Percentiles rank a stretch among this genome's conserved stretches.
phyloP scores from a whole-genome alignment of 1,284 basidiomycete genomes.

The Testicularia cyperi region DNA sequence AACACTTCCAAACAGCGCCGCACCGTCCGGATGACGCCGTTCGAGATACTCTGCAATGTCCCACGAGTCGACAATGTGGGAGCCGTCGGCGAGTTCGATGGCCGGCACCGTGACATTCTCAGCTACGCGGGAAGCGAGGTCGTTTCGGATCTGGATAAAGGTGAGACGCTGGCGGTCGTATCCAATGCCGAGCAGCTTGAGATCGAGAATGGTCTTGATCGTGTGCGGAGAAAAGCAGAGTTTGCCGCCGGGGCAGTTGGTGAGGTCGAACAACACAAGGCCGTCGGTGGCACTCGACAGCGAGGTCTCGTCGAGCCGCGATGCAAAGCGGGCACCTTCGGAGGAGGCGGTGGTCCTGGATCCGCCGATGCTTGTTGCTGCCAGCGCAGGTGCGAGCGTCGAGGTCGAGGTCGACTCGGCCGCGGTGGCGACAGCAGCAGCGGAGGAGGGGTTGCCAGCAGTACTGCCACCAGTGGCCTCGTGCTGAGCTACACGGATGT shows the following conservation, averaged over 20 bases:
- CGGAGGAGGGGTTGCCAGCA: constrained; percentile 1
- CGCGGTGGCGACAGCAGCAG: not conserved
- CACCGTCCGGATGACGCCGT: constrained; percentile 25
- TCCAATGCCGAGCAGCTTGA: constrained; percentile 44
- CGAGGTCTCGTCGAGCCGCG: constrained; percentile 19
- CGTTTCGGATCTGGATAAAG: constrained; percentile 46
- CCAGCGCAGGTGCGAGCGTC: too few relatives aligned
- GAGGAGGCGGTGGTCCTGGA: too few relatives aligned
- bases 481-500: constrained; percentile 9
- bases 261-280: constrained; percentile 48
- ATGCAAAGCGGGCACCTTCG: too few relatives aligned
- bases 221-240: constrained; percentile 40
- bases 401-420: constrained; percentile 3
- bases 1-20: constrained; percentile 26
- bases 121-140: constrained; percentile 26
- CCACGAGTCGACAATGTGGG: constrained; percentile 48
- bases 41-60: constrained; percentile 44
- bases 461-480: too few relatives aligned
- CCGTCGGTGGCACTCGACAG: constrained; percentile 23
- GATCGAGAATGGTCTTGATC: constrained; percentile 45
- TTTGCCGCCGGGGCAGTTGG: constrained; percentile 17
- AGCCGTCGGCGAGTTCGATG: constrained; percentile 36
- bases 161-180: constrained; percentile 47
- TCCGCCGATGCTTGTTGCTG: too few relatives aligned
- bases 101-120: constrained; percentile 50